These are phyloP conservation scores for Saccharomyces jurei DNA, from an alignment of 805 yeast genomes.

Conservation along the genomic window DNA sequence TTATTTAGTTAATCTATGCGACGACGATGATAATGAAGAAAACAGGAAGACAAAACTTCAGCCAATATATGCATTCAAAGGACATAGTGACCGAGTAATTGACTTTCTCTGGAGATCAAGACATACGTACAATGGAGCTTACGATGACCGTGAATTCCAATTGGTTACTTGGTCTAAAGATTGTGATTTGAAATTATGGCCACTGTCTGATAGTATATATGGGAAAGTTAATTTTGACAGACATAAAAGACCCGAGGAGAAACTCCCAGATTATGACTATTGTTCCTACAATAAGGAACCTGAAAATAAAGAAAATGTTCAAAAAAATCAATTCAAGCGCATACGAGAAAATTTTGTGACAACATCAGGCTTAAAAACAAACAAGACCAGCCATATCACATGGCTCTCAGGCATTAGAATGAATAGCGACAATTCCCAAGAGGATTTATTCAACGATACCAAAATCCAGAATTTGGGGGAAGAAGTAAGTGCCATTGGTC, in stretches of 20 bases:
- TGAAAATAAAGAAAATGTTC: slow-evolving; percentile 16
- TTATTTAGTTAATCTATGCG: slow-evolving; percentile 27
- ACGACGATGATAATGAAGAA: slow-evolving; percentile 11
- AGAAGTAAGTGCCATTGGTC: slow-evolving; percentile 82
- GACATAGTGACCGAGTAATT: slow-evolving; percentile 76
- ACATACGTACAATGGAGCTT: slow-evolving; percentile 35
- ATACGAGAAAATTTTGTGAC: slow-evolving; percentile 36
- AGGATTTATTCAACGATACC: slow-evolving; percentile 30
- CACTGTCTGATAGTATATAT: slow-evolving; percentile 43
- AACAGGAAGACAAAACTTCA: slow-evolving; percentile 34
- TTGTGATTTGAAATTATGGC: slow-evolving; percentile 78
- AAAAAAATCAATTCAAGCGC: slow-evolving; percentile 20
- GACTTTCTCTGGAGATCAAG: slow-evolving; percentile 85
- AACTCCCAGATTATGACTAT: slow-evolving; percentile 38
- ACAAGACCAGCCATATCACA: slow-evolving; percentile 55
- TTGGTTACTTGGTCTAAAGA: slow-evolving; percentile 92
- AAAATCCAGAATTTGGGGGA: slow-evolving; percentile 70
- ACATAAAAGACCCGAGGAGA: slow-evolving; percentile 31
- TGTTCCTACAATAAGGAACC: slow-evolving; percentile 49
- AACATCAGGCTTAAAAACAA: slow-evolving; percentile 29
- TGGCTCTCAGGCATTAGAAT: slow-evolving; percentile 93
- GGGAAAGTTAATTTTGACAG: slow-evolving; percentile 38
- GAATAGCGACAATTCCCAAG: slow-evolving; percentile 31
- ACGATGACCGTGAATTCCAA: slow-evolving; percentile 77
- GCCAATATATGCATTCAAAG: slow-evolving; percentile 57